Evolutionary conservation across 768 basidiomycete species (phyloP).

Genomic region (Botryobasidium botryosum): DNA sequence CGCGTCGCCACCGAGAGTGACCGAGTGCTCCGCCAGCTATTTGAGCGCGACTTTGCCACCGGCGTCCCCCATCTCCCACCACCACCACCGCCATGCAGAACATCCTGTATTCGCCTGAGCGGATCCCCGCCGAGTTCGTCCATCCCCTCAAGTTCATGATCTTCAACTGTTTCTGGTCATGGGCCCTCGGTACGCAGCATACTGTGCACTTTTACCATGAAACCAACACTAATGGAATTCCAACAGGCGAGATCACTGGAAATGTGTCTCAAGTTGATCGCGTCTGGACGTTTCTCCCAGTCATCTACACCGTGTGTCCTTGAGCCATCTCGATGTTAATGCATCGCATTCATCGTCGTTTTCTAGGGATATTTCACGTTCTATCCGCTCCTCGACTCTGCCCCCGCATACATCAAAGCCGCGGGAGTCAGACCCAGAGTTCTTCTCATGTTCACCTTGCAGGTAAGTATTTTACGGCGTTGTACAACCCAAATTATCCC

Average conservation of each 20-base stretch:
- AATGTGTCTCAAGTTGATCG: slow-evolving; percentile 85
- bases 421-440: slow-evolving; percentile 48
- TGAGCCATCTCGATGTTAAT: background rate
- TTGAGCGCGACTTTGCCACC: too few species aligned
- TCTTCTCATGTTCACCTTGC: slow-evolving; percentile 52
- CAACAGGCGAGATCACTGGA: slow-evolving; percentile 41
- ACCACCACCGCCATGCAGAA: too few species aligned
- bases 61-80: too few species aligned
- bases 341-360: background rate
- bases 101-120: too few species aligned
- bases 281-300: slow-evolving; percentile 54
- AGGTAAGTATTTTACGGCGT: slow-evolving; percentile 24
- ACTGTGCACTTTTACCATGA: too few species aligned
- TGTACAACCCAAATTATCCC: background rate
- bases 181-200: too few species aligned
- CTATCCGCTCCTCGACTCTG: slow-evolving; percentile 38
- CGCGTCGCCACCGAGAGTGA: too few species aligned
- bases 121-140: too few species aligned
- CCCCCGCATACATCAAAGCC: slow-evolving; percentile 25
- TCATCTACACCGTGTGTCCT: slow-evolving; percentile 40
- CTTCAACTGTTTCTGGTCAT: too few species aligned
- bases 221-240: too few species aligned
- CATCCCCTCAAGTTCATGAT: too few species aligned
- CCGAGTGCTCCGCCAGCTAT: too few species aligned
- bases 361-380: slow-evolving; percentile 52